Evolutionary conservation across 163 green algal species (phyloP).

Genomic region (Scenedesmus sp.): DNA sequence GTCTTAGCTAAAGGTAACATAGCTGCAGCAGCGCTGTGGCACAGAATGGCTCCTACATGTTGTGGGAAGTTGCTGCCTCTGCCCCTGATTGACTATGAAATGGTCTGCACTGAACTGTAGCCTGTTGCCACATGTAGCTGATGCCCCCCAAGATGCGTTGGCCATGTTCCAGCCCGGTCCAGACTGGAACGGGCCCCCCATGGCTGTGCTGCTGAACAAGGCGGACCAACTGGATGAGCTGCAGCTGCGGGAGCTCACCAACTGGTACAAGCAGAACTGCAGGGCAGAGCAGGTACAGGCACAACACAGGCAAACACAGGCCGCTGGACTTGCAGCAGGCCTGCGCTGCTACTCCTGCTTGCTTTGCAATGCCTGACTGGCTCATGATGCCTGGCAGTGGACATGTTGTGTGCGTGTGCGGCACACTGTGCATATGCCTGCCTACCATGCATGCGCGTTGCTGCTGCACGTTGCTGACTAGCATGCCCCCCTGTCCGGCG

Average conservation of each 20-base stretch:
- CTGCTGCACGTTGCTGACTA: neutral
- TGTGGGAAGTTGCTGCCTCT: no score
- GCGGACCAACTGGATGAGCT: conserved; percentile 75
- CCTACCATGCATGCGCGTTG: neutral
- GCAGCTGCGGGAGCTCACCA: conserved; percentile 64
- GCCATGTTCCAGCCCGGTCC: conserved; percentile 81
- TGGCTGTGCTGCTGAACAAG: conserved; percentile 91
- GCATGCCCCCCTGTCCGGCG: neutral
- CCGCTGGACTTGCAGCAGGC: neutral
- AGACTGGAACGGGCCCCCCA: conserved; percentile 77
- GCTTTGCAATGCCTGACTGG: no score
- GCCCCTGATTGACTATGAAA: no score
- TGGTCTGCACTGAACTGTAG: neutral
- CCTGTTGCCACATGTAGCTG: neutral
- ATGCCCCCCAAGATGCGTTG: conserved; percentile 66
- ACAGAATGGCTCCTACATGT: no score
- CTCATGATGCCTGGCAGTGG: neutral
- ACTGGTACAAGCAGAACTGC: conserved; percentile 70
- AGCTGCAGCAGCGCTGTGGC: no score
- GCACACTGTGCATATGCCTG: neutral
- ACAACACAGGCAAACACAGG: neutral
- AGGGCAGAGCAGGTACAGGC: conserved; percentile 58
- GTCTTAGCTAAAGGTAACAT: neutral
- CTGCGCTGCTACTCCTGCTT: neutral
- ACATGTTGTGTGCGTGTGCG: neutral